These are phyloP conservation scores for Beauveria asiatica DNA, from an alignment of 2,329 filamentous ascomycete genomes.

Conservation along the genomic window DNA sequence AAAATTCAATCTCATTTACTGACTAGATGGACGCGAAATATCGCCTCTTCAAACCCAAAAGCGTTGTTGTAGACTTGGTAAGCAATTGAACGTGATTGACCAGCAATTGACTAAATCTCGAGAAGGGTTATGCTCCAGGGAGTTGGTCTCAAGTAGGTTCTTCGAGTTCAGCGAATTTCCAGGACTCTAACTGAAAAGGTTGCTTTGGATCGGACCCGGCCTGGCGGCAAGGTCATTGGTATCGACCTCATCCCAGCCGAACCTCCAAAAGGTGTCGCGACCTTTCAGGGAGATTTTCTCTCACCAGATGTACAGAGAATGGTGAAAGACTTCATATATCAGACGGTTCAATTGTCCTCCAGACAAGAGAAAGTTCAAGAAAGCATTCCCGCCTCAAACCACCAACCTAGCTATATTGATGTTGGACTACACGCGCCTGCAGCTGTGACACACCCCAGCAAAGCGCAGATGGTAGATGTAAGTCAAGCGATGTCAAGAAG, in stretches of 20 bases:
- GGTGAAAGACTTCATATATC: slow-evolving; percentile 66
- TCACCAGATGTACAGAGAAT: slow-evolving; percentile 64
- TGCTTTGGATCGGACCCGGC: slow-evolving; percentile 67
- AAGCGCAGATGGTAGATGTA: slow-evolving; percentile 54
- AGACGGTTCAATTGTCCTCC: slow-evolving; percentile 23
- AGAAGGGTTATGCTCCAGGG: slow-evolving; percentile 66
- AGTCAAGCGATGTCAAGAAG: slow-evolving; percentile 18
- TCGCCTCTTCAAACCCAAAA: slow-evolving; percentile 65
- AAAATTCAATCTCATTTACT: neutral
- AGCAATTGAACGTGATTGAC: slow-evolving; percentile 16
- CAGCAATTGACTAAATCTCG: neutral
- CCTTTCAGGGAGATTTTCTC: slow-evolving; percentile 91
- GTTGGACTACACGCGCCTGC: slow-evolving; percentile 42
- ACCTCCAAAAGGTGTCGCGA: slow-evolving; percentile 83
- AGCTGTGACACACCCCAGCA: slow-evolving; percentile 20
- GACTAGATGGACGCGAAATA: slow-evolving; percentile 72
- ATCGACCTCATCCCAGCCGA: slow-evolving; percentile 92
- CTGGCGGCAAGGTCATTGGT: slow-evolving; percentile 72
- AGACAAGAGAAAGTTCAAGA: slow-evolving; percentile 10
- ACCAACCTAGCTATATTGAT: slow-evolving; percentile 56
- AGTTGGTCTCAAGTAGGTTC: slow-evolving; percentile 57
- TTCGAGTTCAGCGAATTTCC: neutral
- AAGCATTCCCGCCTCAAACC: neutral
- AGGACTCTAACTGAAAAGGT: slow-evolving; percentile 44
- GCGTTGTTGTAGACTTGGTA: slow-evolving; percentile 86